Base-by-base conservation (phyloP, 495 filamentous ascomycete species). In the Collariella sp. region DNA sequence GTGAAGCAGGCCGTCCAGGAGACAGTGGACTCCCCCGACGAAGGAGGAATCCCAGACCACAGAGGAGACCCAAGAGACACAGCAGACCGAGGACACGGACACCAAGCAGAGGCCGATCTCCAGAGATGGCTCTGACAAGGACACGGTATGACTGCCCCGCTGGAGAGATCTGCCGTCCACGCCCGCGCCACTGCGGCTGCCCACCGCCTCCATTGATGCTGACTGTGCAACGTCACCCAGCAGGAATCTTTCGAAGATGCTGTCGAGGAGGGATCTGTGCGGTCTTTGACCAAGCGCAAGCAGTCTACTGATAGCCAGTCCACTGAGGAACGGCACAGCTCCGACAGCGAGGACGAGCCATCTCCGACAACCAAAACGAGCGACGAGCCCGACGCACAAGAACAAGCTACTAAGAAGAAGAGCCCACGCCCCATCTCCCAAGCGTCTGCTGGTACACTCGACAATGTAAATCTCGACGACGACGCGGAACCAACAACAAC, bases 201-300 rank as follows among this genome's bases (percentile, higher is more conserved):
- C 50, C 36, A 39, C 16, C 39, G 45, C 41, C 50, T 34, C 7
- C 53, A 34, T 33, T 12, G 15, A 31, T 52, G 46, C 61, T 63
- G 55, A 63, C 31, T 31, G 50, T 47, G 41, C 57, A 41, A 55
- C 47, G 31, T 41, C 29, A 41, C 55, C 15, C 13, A 58, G 43
- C 68, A 89, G 86, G 87, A 90, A 54, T 81, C 82, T 19, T 90
- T 89, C 52, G 85, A 89, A 64, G 86, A 91, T 72, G 85, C 85
- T 53, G 72, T 80, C 59, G 86, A 88, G 69, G 75, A 70, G 15
- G 65, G 68, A 46, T 76, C 72, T 38, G 61, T 74, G 22, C 68
- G 75, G 39, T 76, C 75, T 9, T 61, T 78, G 56, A 78, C 74
- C 63, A 73, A 69, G 62, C 66, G 69, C 79, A 62, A 75, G 73